Percentiles rank a stretch among this genome's conserved stretches.
Conservation (phyloP, 176 grass and related monocot species). For the Poa annua region DNA sequence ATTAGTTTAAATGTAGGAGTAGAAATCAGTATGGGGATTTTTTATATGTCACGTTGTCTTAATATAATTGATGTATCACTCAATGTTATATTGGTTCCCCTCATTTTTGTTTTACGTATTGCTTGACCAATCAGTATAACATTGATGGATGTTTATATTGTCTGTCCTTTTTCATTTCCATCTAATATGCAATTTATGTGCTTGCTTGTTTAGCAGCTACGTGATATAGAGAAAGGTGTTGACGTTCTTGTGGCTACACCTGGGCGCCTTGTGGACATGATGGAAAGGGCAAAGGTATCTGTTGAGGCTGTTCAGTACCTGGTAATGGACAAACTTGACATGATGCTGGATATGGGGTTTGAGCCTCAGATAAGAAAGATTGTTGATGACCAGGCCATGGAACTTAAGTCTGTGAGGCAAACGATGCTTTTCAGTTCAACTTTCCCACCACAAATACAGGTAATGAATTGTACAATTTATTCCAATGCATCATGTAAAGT, state of each 20-base stretch:
- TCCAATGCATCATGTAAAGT: not conserved
- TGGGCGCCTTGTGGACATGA: conserved; percentile 70
- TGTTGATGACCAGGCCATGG: conserved; percentile 72
- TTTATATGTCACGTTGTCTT: not conserved
- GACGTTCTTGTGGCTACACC: conserved; percentile 91
- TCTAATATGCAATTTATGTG: conserved; percentile 16
- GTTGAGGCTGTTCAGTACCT: conserved; percentile 73
- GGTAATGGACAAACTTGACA: conserved; percentile 84
- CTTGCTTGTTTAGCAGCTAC: conserved; percentile 51
- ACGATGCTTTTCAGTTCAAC: conserved; percentile 95
- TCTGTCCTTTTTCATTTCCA: not conserved
- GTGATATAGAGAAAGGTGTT: conserved; percentile 61
- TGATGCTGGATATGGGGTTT: conserved; percentile 98
- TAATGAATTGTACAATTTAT: conserved; percentile 11
- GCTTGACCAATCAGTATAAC: not conserved
- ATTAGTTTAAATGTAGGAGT: not conserved
- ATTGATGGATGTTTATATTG: not conserved
- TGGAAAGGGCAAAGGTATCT: conserved; percentile 72
- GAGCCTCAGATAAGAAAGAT: conserved; percentile 88
- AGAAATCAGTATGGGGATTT: not conserved
- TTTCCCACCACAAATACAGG: conserved; percentile 82
- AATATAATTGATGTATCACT: not conserved
- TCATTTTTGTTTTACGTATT: not conserved
- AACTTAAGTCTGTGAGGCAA: conserved; percentile 59
- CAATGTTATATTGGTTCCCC: not conserved